Percentiles rank a stretch among this genome's conserved stretches.
Evolutionary conservation across 108 stramenopile genomes (phyloP).

Genomic region (Chaetoceros tenuissimus): DNA sequence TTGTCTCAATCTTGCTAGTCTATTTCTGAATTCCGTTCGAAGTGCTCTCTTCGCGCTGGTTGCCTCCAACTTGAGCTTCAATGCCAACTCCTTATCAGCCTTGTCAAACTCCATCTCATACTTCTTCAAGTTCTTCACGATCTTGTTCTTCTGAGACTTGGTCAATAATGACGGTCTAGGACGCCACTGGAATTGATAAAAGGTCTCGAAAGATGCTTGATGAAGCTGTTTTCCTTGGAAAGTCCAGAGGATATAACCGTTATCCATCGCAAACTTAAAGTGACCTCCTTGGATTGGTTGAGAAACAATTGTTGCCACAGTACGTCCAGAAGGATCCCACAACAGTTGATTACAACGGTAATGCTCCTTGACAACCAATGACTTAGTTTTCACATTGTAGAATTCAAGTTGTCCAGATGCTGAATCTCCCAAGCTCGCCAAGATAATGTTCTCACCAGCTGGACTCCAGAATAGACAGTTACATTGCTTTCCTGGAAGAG

Average conservation of each 20-base stretch:
- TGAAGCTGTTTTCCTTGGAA: conserved; percentile 90
- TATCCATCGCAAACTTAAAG: conserved; percentile 96
- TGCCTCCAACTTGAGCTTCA: conserved; percentile 63
- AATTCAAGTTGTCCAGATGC: conserved; percentile 86
- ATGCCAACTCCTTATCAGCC: conserved; percentile 87
- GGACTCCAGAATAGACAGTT: conserved; percentile 94
- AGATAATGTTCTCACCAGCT: conserved; percentile 76
- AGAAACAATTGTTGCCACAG: conserved; percentile 81
- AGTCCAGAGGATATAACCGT: conserved; percentile 91
- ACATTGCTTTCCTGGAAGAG: conserved; percentile 78
- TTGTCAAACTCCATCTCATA: conserved; percentile 96
- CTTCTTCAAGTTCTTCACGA: conserved; percentile 89
- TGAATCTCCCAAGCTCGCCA: conserved; percentile 88
- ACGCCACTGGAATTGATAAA: conserved; percentile 94
- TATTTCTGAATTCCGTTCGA: conserved; percentile 55
- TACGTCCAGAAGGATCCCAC: conserved; percentile 94
- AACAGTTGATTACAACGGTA: conserved; percentile 88
- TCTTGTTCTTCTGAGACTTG: conserved; percentile 68
- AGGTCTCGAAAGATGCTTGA: conserved; percentile 84
- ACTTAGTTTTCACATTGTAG: conserved; percentile 88
- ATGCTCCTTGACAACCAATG: conserved; percentile 80
- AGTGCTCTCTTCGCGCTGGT: conserved; percentile 78
- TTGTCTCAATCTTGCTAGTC: conserved; percentile 46
- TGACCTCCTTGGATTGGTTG: conserved; percentile 91
- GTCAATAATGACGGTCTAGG: conserved; percentile 83